Base-by-base conservation (phyloP, 202 grass and related monocot genomes). In the Carex arenaria region DNA sequence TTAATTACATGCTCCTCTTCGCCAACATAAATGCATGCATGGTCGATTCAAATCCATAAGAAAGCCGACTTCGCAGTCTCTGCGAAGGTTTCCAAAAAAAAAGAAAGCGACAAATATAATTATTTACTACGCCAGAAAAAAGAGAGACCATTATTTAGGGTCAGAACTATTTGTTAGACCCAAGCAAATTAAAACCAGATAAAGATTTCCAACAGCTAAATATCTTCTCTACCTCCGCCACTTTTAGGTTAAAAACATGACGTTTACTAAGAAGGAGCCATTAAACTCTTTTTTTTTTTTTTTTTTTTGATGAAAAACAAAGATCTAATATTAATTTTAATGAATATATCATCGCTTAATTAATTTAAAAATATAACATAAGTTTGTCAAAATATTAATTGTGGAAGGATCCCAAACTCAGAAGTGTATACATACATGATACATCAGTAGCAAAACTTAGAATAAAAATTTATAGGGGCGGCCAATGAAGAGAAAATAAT, bases 91-190 rank as follows among this genome's bases (percentile, higher is more conserved):
- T n/a, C n/a, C n/a, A n/a, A n/a, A n/a, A n/a, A n/a, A n/a, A n/a
- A 74, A 74, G 70, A 53, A 53, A 74, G 18, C 18, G 70, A 74
- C 45, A 74, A 31, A 74, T 22, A 22, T 54, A 53, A 54, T 74
- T 74, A 53, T 74, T 74, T 74, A 74, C 71, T 74, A 10, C 12
- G 47, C 13, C 47, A 45, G 23, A 22, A 53, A 74, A 74, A 9
- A 26, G 26, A 26, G 26, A 26, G 26, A 26, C 1, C 0, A 34
- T 34, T 40, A 40, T 42, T 42, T 8, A 42, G 40, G 6, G 43
- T 47, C 43, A 47, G 8, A 47, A 47, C 8, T 45, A 45, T 45
- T 47, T 47, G 9, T 47, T 47, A 47, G 43, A 18, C 55, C 55
- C 17, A 57, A 57, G 55, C 18, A 57, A 18, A 36, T 36, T 36